Evolutionary conservation across 2,329 filamentous ascomycete genomes (phyloP), one percentile per base, ranked within the genome.

Genomic region (Talaromyces sp.): DNA sequence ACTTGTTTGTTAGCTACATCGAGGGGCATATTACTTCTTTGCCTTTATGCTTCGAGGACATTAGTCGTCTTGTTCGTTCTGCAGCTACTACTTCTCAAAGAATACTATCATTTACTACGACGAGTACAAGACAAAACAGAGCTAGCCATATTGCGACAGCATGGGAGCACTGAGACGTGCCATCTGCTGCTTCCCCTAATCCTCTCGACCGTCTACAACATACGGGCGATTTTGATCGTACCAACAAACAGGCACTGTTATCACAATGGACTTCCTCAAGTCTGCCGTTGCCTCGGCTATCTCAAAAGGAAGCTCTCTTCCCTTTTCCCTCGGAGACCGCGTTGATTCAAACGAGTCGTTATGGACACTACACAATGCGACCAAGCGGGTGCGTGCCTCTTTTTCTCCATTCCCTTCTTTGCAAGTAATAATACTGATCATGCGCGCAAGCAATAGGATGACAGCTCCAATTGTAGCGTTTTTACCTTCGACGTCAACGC

Each of bases 271-370:
- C 78, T 98, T 98, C 75, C 86, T 99, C 75, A 98, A 98, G 81
- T 98, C 93, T 67, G 95, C 95, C 61, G 93, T 98, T 75, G 94
- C 93, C 54, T 98, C 95, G 67, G 94, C 93, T 71, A 98, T 99
- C 73, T 92, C 95, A 54, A 95, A 97, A 78, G 93, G 94, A 1
- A 93, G 93, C 62, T 89, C 93, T 6, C 96, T 97, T 75, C 93
- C 93, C 4, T 98, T 97, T 77, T 89, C 86, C 57, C 95, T 98
- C 75, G 94, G 93, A 72, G 95, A 99, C 78, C 88, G 90, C 76
- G 90, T 98, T 66, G 94, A 98, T 76, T 84, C 95, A 62, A 92
- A 96, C 76, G 89, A 95, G 74, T 97, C 94, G 31, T 93, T 98
- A 73, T 99, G 95, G 93, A 91, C 90, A n/a, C 82, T 99, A 66